Evolutionary conservation across 1,284 basidiomycete genomes (phyloP).

Genomic region (Malassezia yamatoensis): DNA sequence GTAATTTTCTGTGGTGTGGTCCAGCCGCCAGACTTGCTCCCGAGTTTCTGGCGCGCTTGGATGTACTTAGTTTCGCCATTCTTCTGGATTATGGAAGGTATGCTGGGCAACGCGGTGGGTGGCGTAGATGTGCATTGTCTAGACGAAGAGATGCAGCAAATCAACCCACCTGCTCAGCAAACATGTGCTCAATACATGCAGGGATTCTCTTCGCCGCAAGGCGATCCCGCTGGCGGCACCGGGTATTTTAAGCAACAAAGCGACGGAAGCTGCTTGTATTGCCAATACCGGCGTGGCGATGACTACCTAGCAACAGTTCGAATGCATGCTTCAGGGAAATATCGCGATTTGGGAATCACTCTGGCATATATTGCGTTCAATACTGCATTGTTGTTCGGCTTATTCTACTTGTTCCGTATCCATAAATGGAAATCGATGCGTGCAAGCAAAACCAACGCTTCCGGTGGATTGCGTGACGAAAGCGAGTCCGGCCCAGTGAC

Average conservation of each 20-base stretch:
- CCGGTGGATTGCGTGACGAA: neutral
- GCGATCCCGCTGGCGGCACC: constrained; percentile 4
- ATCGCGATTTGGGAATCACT: constrained; percentile 51
- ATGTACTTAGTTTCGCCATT: constrained; percentile 36
- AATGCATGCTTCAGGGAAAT: constrained; percentile 20
- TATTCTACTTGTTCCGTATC: constrained; percentile 37
- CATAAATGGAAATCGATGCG: constrained; percentile 19
- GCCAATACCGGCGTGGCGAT: constrained; percentile 55
- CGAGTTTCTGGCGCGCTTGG: constrained; percentile 26
- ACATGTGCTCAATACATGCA: constrained; percentile 29
- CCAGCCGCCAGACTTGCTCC: constrained; percentile 29
- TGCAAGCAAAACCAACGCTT: constrained; percentile 5
- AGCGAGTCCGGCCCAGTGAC: neutral
- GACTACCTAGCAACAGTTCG: constrained; percentile 49
- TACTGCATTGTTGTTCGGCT: constrained; percentile 24
- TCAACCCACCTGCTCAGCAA: constrained; percentile 28
- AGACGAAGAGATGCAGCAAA: constrained; percentile 25
- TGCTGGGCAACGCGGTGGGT: constrained; percentile 33
- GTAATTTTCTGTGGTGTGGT: constrained; percentile 48
- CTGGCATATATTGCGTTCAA: constrained; percentile 61
- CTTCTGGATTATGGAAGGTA: constrained; percentile 35
- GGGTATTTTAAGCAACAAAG: constrained; percentile 25
- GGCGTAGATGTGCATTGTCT: constrained; percentile 29
- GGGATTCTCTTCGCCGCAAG: constrained; percentile 13
- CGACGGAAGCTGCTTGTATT: constrained; percentile 49